These are phyloP conservation scores for Naganishia sp. DNA, from an alignment of 1,284 basidiomycete species.

Conservation along the genomic window DNA sequence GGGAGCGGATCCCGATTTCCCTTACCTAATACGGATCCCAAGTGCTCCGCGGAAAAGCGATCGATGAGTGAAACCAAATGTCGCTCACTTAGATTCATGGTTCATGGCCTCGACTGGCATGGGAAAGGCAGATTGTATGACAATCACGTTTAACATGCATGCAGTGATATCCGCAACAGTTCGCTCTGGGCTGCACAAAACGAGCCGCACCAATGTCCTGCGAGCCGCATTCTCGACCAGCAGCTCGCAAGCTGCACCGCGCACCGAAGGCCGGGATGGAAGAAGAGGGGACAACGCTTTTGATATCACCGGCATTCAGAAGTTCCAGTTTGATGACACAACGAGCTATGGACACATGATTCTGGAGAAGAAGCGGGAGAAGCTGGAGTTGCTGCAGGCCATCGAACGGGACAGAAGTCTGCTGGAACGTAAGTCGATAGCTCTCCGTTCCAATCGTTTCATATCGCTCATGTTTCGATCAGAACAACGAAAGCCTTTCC, in stretches of 20 bases:
- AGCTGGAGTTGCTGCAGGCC: constrained; percentile 71
- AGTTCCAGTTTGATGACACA: constrained; percentile 62
- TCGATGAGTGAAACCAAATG: constrained; percentile 15
- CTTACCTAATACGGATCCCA: constrained; percentile 5
- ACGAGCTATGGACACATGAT: constrained; percentile 67
- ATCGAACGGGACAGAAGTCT: constrained; percentile 81
- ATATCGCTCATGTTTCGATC: constrained; percentile 11
- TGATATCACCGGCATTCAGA: constrained; percentile 47
- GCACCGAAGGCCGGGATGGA: constrained; percentile 19
- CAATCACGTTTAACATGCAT: not conserved
- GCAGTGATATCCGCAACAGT: not conserved
- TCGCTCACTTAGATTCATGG: not conserved
- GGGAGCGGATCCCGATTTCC: not conserved
- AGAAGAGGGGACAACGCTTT: constrained; percentile 39
- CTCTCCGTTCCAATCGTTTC: not conserved
- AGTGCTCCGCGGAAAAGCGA: constrained; percentile 14
- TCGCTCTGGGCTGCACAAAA: not conserved
- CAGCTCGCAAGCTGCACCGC: constrained; percentile 14
- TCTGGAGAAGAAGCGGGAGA: constrained; percentile 68
- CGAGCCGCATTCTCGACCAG: constrained; percentile 9
- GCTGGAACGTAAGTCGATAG: constrained; percentile 66
- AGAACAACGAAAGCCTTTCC: constrained; percentile 76
- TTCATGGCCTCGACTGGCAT: not conserved
- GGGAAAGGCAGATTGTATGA: not conserved
- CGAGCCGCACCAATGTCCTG: not conserved